Percentiles rank a stretch among this genome's conserved stretches.
Conservation (phyloP, 805 yeast genomes). For the Candida boidinii region DNA sequence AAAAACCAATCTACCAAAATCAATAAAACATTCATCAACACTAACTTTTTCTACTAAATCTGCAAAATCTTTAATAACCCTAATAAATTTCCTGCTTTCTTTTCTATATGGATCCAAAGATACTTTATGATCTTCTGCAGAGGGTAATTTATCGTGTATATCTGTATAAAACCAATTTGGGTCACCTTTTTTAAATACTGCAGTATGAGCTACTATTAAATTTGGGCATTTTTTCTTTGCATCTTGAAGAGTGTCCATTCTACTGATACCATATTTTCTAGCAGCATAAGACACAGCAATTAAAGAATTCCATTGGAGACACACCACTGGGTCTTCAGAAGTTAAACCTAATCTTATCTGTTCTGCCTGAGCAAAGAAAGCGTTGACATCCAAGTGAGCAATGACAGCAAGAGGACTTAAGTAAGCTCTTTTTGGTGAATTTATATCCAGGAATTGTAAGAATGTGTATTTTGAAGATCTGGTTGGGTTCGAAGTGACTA, state of each 20-base stretch:
- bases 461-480: no score
- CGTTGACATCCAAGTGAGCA: constrained; percentile 86
- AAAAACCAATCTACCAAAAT: constrained; percentile 63
- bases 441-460: constrained; percentile 40
- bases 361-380: constrained; percentile 94
- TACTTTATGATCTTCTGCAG: constrained; percentile 65
- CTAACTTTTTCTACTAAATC: constrained; percentile 85
- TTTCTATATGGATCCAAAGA: constrained; percentile 86
- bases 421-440: constrained; percentile 39
- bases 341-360: constrained; percentile 62
- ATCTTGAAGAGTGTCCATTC: constrained; percentile 64
- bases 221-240: constrained; percentile 74
- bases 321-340: constrained; percentile 75
- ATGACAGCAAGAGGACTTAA: constrained; percentile 67
- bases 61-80: constrained; percentile 53
- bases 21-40: constrained; percentile 88
- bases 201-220: constrained; percentile 80
- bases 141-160: constrained; percentile 48
- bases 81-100: constrained; percentile 72
- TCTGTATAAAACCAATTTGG: constrained; percentile 67
- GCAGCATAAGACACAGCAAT: constrained; percentile 94
- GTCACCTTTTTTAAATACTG: constrained; percentile 85
- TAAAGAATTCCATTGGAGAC: constrained; percentile 86
- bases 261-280: constrained; percentile 65
- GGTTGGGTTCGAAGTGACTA: not conserved